These are phyloP conservation scores for Sporopachydermia lactativora DNA, from an alignment of 805 yeast species.

Conservation along the genomic window DNA sequence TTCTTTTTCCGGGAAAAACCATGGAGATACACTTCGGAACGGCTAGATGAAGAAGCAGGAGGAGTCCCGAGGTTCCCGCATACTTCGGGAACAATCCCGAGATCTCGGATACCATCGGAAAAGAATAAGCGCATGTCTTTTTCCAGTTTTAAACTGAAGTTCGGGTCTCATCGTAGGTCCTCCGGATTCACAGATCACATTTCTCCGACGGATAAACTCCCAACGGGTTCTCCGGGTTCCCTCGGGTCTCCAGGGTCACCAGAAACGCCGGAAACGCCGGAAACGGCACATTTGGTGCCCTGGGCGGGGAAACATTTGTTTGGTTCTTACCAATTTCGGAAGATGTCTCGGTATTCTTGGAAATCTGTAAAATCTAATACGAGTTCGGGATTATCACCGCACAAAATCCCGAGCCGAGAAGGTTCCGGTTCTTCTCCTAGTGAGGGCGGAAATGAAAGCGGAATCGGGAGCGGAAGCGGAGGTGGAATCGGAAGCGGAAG, in stretches of 20 bases:
- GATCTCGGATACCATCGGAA: no score
- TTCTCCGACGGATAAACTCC: neutral
- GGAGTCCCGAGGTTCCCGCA: neutral
- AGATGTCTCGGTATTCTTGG: neutral
- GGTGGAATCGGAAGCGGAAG: no score
- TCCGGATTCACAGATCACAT: neutral
- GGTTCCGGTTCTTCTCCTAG: no score
- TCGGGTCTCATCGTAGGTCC: neutral
- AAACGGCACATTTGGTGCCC: neutral
- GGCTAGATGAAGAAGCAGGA: conserved; percentile 11
- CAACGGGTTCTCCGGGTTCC: no score
- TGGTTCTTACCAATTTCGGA: neutral
- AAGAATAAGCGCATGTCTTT: neutral
- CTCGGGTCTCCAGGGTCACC: no score
- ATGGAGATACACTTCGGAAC: conserved; percentile 36
- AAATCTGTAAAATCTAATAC: neutral
- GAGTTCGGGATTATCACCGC: neutral
- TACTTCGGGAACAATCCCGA: no score
- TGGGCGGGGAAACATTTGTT: neutral
- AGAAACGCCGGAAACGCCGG: no score
- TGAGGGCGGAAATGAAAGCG: no score
- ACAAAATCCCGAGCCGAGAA: no score
- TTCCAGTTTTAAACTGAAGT: neutral
- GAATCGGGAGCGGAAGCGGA: no score
- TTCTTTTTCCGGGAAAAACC: conserved; percentile 70